Base-by-base conservation (phyloP, 139 green algal genomes). In the Mychonastes homosphaera region DNA sequence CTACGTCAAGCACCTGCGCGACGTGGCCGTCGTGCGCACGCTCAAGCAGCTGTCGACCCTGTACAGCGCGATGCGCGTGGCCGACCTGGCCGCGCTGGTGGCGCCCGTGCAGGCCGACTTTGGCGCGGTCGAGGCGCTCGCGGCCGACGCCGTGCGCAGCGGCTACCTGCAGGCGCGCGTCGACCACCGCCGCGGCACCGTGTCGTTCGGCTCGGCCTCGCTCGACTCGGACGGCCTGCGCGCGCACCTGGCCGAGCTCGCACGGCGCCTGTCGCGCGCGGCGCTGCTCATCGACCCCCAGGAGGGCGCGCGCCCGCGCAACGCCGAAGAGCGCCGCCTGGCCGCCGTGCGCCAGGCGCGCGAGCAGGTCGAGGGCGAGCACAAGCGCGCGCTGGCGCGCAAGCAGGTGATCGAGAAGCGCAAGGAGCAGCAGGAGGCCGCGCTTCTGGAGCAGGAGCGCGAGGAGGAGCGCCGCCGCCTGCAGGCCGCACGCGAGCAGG, bases 391-490 rank as follows among this genome's bases (percentile, higher is more conserved):
- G 30, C 58, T 93, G 34, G 75, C 77, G 29, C 72, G 89, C 52
- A 95, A 96, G 73, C 52, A 57, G 62, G 61, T 96, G 28, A 99
- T 99, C 58, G 92, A 99, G 79, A 76, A 81, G 62, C 79, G 86
- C 51, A 97, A 98, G 76, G 92, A 98, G 80, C 87, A 96, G 72
- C 52, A 74, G 35, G 91, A 98, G 80, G 76, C 73, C 21, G 54
- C 74, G 32, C 48, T 85, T 55, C 57, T 90, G 38, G 86, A 95
- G 77, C 12, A 18, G 18, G 87, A 98, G 80, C 71, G 85, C 46
- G 76, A 89, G 70, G 77, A 87, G 66, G 84, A 94, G 63, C 75
- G 70, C 70, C 83, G 55, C 82, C 50, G 53, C 13, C 52, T 88
- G 76, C 36, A 70, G 46, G 64, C 72, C 26, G 76, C 73, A 13